Evolutionary conservation across 2,329 filamentous ascomycete species (phyloP).

Genomic region (Phialophora tarda): DNA sequence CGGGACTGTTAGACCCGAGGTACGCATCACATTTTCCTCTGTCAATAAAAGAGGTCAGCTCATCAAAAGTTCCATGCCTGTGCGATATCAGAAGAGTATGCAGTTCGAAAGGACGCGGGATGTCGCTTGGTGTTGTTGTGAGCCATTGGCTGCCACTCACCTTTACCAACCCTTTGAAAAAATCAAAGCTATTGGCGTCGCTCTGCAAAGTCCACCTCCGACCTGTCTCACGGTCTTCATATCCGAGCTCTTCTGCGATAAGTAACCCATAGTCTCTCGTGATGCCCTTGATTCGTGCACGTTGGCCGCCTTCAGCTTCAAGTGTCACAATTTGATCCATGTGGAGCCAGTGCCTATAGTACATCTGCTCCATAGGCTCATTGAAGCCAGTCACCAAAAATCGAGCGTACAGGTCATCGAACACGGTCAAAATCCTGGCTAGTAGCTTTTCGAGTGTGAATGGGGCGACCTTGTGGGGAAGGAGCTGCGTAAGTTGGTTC

Average conservation of each 20-base stretch:
- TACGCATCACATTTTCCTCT: slow-evolving; percentile 20
- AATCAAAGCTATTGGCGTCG: slow-evolving; percentile 98
- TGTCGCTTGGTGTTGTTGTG: neutral
- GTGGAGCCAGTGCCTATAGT: slow-evolving; percentile 88
- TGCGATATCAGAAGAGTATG: neutral
- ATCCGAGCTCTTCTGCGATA: slow-evolving; percentile 79
- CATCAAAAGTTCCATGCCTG: neutral
- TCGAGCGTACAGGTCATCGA: slow-evolving; percentile 76
- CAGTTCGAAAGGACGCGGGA: neutral
- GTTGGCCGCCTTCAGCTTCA: slow-evolving; percentile 72
- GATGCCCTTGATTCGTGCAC: slow-evolving; percentile 81
- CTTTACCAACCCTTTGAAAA: slow-evolving; percentile 85
- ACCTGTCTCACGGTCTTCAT: slow-evolving; percentile 74
- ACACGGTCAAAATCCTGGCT: slow-evolving; percentile 75
- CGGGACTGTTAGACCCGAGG: neutral
- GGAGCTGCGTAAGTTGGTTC: slow-evolving; percentile 66
- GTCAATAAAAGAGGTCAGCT: neutral
- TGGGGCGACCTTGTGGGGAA: slow-evolving; percentile 46
- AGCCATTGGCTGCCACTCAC: slow-evolving; percentile 18
- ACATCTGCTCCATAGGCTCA: slow-evolving; percentile 71
- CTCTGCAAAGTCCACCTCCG: slow-evolving; percentile 85
- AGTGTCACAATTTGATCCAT: slow-evolving; percentile 74
- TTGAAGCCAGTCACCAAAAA: slow-evolving; percentile 81
- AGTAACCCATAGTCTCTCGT: slow-evolving; percentile 90
- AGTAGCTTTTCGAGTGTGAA: slow-evolving; percentile 80